Evolutionary conservation across 257 asterid genomes (phyloP).

Genomic region (Voacanga thouarsii): DNA sequence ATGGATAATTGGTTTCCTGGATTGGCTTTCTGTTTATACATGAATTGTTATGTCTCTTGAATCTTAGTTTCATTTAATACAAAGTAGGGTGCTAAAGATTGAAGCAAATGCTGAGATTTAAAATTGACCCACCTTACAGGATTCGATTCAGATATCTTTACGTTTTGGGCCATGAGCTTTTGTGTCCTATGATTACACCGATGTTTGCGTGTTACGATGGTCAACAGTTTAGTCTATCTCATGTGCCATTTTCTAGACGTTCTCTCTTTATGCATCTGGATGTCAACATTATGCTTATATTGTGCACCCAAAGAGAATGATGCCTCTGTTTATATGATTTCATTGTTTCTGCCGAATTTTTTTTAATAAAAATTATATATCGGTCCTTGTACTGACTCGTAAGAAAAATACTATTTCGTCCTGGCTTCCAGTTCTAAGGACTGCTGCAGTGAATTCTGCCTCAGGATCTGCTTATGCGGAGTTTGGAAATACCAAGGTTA

Average conservation of each 20-base stretch:
- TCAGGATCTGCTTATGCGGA: slow-evolving; percentile 99
- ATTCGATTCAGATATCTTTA: not conserved
- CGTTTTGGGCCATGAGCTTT: not conserved
- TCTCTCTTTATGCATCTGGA: not conserved
- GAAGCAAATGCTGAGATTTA: not conserved
- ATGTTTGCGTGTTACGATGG: not conserved
- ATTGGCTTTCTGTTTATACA: not conserved
- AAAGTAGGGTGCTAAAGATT: not conserved
- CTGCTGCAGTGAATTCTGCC: slow-evolving; percentile 91
- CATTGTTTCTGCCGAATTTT: not conserved
- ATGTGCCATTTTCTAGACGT: not conserved
- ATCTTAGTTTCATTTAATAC: not conserved
- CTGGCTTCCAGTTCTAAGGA: slow-evolving; percentile 63
- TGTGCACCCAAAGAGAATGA: not conserved
- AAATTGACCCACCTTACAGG: not conserved
- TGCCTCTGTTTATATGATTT: not conserved
- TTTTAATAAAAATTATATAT: not conserved
- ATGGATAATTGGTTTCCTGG: not conserved
- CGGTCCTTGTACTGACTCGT: not conserved
- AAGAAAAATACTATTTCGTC: slow-evolving; percentile 4
- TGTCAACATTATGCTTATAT: not conserved
- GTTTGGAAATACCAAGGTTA: slow-evolving; percentile 91
- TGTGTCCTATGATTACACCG: not conserved
- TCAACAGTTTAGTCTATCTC: not conserved
- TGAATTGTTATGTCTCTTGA: not conserved